Evolutionary conservation across 73 alveolate genomes (phyloP).

Genomic region (Paramecium biaurelia): DNA sequence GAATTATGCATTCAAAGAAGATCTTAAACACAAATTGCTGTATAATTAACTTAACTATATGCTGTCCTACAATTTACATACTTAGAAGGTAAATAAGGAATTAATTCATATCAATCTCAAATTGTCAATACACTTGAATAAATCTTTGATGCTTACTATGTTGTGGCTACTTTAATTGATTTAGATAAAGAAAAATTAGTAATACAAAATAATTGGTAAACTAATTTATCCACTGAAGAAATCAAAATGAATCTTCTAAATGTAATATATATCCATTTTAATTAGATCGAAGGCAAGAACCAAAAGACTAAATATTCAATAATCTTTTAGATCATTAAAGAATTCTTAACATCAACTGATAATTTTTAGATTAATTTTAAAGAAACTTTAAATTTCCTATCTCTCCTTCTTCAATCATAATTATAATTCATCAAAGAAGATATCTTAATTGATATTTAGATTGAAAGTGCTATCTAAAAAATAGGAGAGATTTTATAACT

Average conservation of each 20-base stretch:
- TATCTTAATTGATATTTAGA: background rate
- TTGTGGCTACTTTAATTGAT: background rate
- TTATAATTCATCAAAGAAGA: background rate
- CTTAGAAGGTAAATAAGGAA: background rate
- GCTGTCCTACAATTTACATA: background rate
- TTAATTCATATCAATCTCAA: background rate
- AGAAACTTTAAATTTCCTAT: background rate
- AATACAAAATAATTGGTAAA: background rate
- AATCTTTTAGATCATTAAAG: background rate
- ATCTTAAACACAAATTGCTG: background rate
- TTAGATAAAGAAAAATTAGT: background rate
- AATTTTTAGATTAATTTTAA: background rate
- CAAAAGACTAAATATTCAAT: slow-evolving; percentile 12
- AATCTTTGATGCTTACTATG: background rate
- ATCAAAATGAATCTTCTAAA: background rate
- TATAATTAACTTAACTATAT: background rate
- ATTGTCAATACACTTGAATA: background rate
- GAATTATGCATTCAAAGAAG: background rate
- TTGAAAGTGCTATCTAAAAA: background rate
- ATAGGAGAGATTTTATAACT: background rate
- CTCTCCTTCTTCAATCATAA: background rate
- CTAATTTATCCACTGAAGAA: background rate
- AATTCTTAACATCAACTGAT: background rate
- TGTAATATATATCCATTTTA: background rate
- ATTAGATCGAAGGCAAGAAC: background rate